Evolutionary conservation across 2,329 filamentous ascomycete genomes (phyloP).

Genomic region (Pseudocercospora fuligena): DNA sequence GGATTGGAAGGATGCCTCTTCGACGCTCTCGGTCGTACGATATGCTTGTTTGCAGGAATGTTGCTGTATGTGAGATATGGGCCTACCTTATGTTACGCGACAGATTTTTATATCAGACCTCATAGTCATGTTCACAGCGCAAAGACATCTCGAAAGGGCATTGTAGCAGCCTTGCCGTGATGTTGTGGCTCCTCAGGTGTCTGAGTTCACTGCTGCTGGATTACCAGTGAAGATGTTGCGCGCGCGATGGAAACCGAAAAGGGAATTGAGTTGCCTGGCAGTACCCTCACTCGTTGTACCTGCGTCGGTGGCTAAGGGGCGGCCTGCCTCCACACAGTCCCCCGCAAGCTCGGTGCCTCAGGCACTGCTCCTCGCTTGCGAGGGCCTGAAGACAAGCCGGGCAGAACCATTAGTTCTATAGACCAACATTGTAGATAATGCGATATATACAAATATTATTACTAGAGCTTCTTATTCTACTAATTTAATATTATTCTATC

Average conservation of each 20-base stretch:
- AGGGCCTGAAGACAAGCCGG: too few relatives aligned
- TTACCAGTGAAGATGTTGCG: slow-evolving; percentile 1
- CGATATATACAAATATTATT: too few relatives aligned
- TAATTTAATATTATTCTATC: too few relatives aligned
- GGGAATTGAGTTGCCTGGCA: background rate
- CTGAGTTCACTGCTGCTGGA: background rate
- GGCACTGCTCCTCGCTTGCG: too few relatives aligned
- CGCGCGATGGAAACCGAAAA: slow-evolving; percentile 1
- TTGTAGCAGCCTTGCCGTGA: background rate
- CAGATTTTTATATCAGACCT: background rate
- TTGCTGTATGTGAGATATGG: background rate
- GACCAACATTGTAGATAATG: too few relatives aligned
- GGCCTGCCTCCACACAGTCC: background rate
- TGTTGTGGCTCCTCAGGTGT: background rate
- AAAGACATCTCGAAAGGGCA: background rate
- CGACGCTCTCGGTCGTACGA: background rate
- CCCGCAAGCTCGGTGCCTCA: too few relatives aligned
- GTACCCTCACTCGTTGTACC: background rate
- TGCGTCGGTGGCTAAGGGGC: background rate
- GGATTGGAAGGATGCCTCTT: background rate
- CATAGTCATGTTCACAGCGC: background rate
- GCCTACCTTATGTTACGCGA: background rate
- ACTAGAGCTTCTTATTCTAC: too few relatives aligned
- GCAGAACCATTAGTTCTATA: too few relatives aligned
- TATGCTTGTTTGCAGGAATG: background rate